Base-by-base conservation (phyloP, 371 early-diverging fungal species). In the Lichtheimia hyalospora region DNA sequence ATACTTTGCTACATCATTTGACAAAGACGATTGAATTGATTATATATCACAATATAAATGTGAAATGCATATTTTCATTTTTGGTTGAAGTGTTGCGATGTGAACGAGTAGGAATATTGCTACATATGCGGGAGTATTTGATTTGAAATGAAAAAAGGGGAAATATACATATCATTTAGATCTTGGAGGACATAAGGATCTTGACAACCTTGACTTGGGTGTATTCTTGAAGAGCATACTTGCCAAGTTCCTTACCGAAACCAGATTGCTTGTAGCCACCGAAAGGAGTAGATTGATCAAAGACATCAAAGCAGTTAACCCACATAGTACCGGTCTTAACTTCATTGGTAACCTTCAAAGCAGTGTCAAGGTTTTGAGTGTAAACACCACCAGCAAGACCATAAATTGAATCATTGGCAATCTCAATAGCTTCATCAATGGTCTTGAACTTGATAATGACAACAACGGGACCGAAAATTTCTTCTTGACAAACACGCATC, bases 401-500 rank as follows among this genome's bases (percentile, higher is more conserved):
- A 75, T 89, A 96, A 21, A 78, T 75, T 27, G 89, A 87, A 52
- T 85, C 83, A 70, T 93, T 91, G 52, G 93, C 94, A 1, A 81
- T 71, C 43, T 78, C 82, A 27, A 95, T 75, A 4, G 86, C 95
- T 60, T 94, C 94, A 18, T 93, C 90, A 5, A 89, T 64, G 1
- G 77, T 78, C 52, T 79, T 82, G 68, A 95, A 94, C 28, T 88
- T 89, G 58, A 79, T 75, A 46, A 95, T 88, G 25, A 85, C 80
- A 12, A 91, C 84, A 4, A 96, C 95, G 0, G 97, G 97, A 2
- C 97, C 97, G 82, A 96, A 96, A 58, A 96, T 88, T 69, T 96
- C 97, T 60, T 95, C 91, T n/a, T n/a, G n/a, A n/a, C n/a, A n/a
- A n/a, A n/a, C n/a, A n/a, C 75, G 73, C 72, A 86, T 84, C 25